Evolutionary conservation across 106 monocot species (phyloP).

Genomic region (Platanthera zijinensis): DNA sequence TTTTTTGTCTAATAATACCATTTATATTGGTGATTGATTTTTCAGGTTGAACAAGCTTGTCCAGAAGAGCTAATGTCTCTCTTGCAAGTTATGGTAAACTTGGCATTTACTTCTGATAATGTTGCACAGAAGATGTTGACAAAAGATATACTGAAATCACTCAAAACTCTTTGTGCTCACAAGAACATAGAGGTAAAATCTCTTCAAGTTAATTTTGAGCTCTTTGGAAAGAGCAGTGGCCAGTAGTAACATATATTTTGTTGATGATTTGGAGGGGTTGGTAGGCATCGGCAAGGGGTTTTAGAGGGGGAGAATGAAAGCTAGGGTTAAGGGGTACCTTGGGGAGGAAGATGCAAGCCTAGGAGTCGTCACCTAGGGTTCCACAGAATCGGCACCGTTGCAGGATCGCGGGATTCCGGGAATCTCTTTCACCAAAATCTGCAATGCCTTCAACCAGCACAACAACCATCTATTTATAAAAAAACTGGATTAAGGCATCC

Average conservation of each 20-base stretch:
- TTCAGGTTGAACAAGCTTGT: slow-evolving; percentile 97
- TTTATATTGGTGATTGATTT: slow-evolving; percentile 4
- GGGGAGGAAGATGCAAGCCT: too few relatives aligned
- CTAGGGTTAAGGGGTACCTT: too few relatives aligned
- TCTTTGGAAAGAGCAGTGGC: neutral
- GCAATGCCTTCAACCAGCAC: too few relatives aligned
- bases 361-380: too few relatives aligned
- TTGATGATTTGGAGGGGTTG: too few relatives aligned
- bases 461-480: too few relatives aligned
- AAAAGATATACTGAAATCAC: slow-evolving; percentile 80
- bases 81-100: slow-evolving; percentile 69
- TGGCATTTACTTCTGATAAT: slow-evolving; percentile 81
- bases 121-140: slow-evolving; percentile 96
- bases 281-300: too few relatives aligned
- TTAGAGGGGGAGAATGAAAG: too few relatives aligned
- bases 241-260: neutral
- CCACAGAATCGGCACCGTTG: too few relatives aligned
- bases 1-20: neutral
- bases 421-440: too few relatives aligned
- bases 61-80: slow-evolving; percentile 83
- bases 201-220: neutral
- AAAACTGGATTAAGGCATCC: too few relatives aligned
- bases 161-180: slow-evolving; percentile 78
- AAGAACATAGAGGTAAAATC: slow-evolving; percentile 65
- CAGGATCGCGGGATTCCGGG: too few relatives aligned